Evolutionary conservation across 169 alveolate genomes (phyloP).

Genomic region (Babesia microti): DNA sequence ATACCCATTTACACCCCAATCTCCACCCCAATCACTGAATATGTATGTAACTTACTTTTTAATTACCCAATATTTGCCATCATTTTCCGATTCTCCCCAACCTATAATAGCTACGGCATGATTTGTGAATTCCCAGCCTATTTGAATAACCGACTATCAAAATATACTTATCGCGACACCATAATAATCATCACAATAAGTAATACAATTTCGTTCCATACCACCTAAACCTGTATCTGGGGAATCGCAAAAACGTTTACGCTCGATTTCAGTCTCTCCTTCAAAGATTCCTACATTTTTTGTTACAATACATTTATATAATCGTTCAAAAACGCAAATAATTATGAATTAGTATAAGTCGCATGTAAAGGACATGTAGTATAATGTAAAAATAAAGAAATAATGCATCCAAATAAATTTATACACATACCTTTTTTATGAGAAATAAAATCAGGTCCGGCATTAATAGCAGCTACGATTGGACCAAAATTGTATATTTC

Average conservation of each 20-base stretch:
- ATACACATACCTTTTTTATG: slow-evolving; percentile 37
- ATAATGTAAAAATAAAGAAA: no score
- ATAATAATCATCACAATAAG: neutral
- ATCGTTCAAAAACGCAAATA: no score
- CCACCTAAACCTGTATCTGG: slow-evolving; percentile 64
- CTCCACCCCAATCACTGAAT: slow-evolving; percentile 65
- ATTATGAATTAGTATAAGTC: no score
- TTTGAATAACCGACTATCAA: slow-evolving; percentile 6
- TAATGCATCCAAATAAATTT: slow-evolving; percentile 1
- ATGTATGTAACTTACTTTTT: slow-evolving; percentile 45
- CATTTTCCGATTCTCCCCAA: slow-evolving; percentile 69
- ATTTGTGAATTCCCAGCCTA: slow-evolving; percentile 80
- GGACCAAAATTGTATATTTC: slow-evolving; percentile 70
- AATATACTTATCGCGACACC: slow-evolving; percentile 25
- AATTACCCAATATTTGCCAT: slow-evolving; percentile 68
- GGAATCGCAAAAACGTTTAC: slow-evolving; percentile 65
- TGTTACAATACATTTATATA: no score
- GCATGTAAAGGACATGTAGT: no score
- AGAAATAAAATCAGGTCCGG: slow-evolving; percentile 53
- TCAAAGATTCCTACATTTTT: slow-evolving; percentile 15
- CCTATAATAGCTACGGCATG: slow-evolving; percentile 79
- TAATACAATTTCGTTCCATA: neutral
- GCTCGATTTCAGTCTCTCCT: slow-evolving; percentile 45
- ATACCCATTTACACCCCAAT: slow-evolving; percentile 68
- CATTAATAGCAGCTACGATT: slow-evolving; percentile 67